Percentiles rank a stretch among this genome's conserved stretches.
Evolutionary conservation across 2,329 filamentous ascomycete species (phyloP).

Genomic region (Claviceps citrina): DNA sequence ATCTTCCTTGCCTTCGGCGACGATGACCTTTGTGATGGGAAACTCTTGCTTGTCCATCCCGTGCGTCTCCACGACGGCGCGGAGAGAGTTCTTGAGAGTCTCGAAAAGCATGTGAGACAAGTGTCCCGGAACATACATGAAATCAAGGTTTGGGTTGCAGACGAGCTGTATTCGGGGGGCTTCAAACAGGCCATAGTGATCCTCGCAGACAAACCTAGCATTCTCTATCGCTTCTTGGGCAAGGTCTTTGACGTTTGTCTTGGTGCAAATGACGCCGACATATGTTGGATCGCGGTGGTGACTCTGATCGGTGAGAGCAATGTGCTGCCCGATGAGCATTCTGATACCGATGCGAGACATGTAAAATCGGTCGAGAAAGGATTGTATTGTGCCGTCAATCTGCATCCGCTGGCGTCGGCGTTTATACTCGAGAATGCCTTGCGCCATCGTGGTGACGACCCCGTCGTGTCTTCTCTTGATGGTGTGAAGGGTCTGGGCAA

Average conservation of each 20-base stretch:
- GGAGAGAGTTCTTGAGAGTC: constrained; percentile 93
- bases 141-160: constrained; percentile 84
- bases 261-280: constrained; percentile 97
- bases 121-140: constrained; percentile 99
- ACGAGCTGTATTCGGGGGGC: constrained; percentile 93
- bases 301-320: constrained; percentile 86
- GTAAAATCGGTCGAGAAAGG: constrained; percentile 96
- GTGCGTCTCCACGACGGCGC: constrained; percentile 89
- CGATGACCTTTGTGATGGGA: constrained; percentile 91
- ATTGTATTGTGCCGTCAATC: constrained; percentile 93
- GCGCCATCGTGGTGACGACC: constrained; percentile 94
- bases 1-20: constrained; percentile 93
- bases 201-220: constrained; percentile 95
- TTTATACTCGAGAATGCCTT: constrained; percentile 97
- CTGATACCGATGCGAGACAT: constrained; percentile 98
- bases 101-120: constrained; percentile 99
- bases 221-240: constrained; percentile 97
- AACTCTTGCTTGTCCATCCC: constrained; percentile 93
- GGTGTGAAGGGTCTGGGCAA: constrained; percentile 73
- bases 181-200: constrained; percentile 94
- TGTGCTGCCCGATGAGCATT: constrained; percentile 98
- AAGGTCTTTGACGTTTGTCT: constrained; percentile 88
- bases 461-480: constrained; percentile 95
- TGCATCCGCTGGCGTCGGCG: constrained; percentile 92
- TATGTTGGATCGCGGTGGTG: constrained; percentile 82